phyloP scores from a whole-genome alignment of 352 stramenopile genomes.

The Aphanomyces invadans region DNA sequence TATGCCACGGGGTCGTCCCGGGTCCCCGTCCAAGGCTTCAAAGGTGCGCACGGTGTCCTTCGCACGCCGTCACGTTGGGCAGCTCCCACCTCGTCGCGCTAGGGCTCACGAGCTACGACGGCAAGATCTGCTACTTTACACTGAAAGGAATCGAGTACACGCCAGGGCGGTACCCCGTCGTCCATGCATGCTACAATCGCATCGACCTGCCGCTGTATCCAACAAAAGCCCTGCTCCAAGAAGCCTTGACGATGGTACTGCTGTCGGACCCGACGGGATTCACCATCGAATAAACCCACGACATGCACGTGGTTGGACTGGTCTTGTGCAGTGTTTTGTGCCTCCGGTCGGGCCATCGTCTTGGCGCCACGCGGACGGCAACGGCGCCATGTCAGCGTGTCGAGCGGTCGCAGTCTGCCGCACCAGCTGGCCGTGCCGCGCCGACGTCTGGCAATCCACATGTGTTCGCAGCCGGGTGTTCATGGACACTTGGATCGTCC shows the following conservation, averaged over 20 bases:
- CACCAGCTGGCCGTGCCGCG: too few relatives aligned
- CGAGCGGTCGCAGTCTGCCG: too few relatives aligned
- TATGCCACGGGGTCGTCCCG: slow-evolving; percentile 96
- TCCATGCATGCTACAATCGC: slow-evolving; percentile 72
- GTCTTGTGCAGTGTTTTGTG: background rate
- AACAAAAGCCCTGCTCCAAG: slow-evolving; percentile 52
- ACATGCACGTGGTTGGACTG: background rate
- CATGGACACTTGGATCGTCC: too few relatives aligned
- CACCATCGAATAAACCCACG: slow-evolving; percentile 7
- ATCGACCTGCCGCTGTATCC: slow-evolving; percentile 93
- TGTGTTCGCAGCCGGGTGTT: too few relatives aligned
- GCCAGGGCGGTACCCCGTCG: background rate
- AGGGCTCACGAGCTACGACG: slow-evolving; percentile 74
- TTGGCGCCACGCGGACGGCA: background rate
- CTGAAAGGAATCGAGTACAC: slow-evolving; percentile 34
- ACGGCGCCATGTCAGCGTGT: background rate
- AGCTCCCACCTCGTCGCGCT: background rate
- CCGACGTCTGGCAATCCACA: too few relatives aligned
- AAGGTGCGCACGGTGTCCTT: slow-evolving; percentile 12
- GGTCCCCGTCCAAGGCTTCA: slow-evolving; percentile 81
- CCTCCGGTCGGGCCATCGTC: background rate
- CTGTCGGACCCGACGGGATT: slow-evolving; percentile 18
- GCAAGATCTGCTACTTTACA: slow-evolving; percentile 65
- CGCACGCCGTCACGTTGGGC: background rate
- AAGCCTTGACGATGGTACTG: slow-evolving; percentile 41